Conservation (phyloP, 164 flowering plant genomes). For the Dillenia suffruticosa region DNA sequence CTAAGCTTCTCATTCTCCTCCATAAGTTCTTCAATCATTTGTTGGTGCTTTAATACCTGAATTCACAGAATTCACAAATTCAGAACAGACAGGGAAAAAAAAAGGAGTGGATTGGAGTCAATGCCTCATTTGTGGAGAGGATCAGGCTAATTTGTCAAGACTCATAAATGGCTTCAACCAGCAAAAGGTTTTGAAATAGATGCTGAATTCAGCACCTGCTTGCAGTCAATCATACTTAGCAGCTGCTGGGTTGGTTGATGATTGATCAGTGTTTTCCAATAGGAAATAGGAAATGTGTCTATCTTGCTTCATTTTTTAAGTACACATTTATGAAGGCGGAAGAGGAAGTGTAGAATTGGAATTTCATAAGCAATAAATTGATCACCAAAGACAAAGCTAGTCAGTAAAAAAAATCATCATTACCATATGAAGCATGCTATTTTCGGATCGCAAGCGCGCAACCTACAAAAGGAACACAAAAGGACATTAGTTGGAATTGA, state of each 20-base stretch:
- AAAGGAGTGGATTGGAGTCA: not conserved
- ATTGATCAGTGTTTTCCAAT: too few species aligned
- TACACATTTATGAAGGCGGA: too few species aligned
- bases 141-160: too few species aligned
- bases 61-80: slow-evolving; percentile 4
- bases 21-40: slow-evolving; percentile 67
- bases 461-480: slow-evolving; percentile 38
- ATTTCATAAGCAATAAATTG: too few species aligned
- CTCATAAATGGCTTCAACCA: not conserved
- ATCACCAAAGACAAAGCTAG: not conserved
- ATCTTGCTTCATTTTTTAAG: too few species aligned
- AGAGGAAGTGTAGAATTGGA: too few species aligned
- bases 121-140: too few species aligned
- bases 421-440: slow-evolving; percentile 81
- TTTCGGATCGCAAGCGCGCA: slow-evolving; percentile 55
- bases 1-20: slow-evolving; percentile 82
- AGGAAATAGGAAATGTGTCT: too few species aligned
- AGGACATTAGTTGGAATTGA: too few species aligned
- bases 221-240: too few species aligned
- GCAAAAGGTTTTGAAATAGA: not conserved
- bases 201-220: not conserved
- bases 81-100: not conserved
- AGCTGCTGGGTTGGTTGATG: too few species aligned
- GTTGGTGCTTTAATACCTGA: slow-evolving; percentile 86
- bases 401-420: slow-evolving; percentile 1